These are phyloP conservation scores for Arabis hirsuta DNA, from an alignment of 345 rosid genomes.

Conservation along the genomic window DNA sequence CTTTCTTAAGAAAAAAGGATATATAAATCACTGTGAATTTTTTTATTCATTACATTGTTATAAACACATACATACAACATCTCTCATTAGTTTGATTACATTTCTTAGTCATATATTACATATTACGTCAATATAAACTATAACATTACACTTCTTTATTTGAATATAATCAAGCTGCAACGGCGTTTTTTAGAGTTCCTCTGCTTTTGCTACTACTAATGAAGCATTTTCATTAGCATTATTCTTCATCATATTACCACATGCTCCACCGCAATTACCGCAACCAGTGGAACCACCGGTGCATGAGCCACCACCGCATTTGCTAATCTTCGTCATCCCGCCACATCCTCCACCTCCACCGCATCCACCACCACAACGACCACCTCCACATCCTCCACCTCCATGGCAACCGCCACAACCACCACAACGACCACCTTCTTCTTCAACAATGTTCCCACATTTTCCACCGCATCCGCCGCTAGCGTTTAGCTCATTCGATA, in stretches of 20 bases:
- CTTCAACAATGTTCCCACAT: slow-evolving; percentile 34
- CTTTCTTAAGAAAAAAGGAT: too few species aligned
- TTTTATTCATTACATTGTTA: too few species aligned
- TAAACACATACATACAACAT: background rate
- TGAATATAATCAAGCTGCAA: slow-evolving; percentile 23
- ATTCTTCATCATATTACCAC: slow-evolving; percentile 38
- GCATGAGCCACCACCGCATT: slow-evolving; percentile 44
- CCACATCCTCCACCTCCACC: slow-evolving; percentile 37
- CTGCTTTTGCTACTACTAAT: background rate
- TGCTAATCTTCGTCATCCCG: slow-evolving; percentile 33
- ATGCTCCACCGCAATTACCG: slow-evolving; percentile 32
- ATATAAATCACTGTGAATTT: too few species aligned
- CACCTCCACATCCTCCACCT: slow-evolving; percentile 34
- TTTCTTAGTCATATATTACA: background rate
- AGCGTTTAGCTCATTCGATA: slow-evolving; percentile 22
- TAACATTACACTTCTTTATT: background rate
- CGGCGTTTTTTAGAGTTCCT: slow-evolving; percentile 3
- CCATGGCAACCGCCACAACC: slow-evolving; percentile 43
- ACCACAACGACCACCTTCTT: slow-evolving; percentile 37
- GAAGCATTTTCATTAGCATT: slow-evolving; percentile 26
- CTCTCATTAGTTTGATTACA: slow-evolving; percentile 15
- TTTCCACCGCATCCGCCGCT: slow-evolving; percentile 40
- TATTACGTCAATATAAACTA: background rate
- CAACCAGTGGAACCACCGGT: slow-evolving; percentile 40
- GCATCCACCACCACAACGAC: slow-evolving; percentile 7